These are phyloP conservation scores for Hypsizygus marmoreus DNA, from an alignment of 768 basidiomycete species.

Conservation along the genomic window DNA sequence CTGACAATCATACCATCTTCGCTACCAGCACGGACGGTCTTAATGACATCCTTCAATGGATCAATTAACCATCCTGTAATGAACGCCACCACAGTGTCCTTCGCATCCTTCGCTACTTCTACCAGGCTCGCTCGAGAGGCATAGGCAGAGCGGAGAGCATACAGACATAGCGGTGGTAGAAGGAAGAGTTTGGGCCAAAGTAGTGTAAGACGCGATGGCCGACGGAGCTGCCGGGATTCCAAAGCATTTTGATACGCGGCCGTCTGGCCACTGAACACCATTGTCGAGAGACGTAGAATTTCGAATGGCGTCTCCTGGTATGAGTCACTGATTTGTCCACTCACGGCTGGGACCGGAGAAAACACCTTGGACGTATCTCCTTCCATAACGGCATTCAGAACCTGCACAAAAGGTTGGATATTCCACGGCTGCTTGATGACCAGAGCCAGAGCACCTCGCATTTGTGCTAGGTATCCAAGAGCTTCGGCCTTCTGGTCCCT, in stretches of 20 bases:
- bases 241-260: conserved; percentile 30
- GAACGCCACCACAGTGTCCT: conserved; percentile 72
- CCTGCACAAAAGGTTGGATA: conserved; percentile 16
- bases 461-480: conserved; percentile 62
- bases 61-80: conserved; percentile 83
- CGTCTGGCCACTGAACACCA: conserved; percentile 30
- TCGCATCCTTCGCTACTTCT: conserved; percentile 57
- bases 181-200: conserved; percentile 84
- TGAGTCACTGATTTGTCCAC: conserved; percentile 8
- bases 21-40: conserved; percentile 81
- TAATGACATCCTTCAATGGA: conserved; percentile 78
- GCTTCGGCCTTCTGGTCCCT: conserved; percentile 69
- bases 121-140: conserved; percentile 59
- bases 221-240: conserved; percentile 44
- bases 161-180: conserved; percentile 66
- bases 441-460: conserved; percentile 47
- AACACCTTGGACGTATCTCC: conserved; percentile 15
- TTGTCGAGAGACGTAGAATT: conserved; percentile 26
- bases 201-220: conserved; percentile 68
- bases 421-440: conserved; percentile 28
- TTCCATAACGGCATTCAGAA: conserved; percentile 21
- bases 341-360: conserved; percentile 11
- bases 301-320: conserved; percentile 6
- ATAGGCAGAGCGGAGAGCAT: conserved; percentile 52
- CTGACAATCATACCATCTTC: conserved; percentile 77